Conservation (phyloP, 306 rosid species). For the Pyrus communis region DNA sequence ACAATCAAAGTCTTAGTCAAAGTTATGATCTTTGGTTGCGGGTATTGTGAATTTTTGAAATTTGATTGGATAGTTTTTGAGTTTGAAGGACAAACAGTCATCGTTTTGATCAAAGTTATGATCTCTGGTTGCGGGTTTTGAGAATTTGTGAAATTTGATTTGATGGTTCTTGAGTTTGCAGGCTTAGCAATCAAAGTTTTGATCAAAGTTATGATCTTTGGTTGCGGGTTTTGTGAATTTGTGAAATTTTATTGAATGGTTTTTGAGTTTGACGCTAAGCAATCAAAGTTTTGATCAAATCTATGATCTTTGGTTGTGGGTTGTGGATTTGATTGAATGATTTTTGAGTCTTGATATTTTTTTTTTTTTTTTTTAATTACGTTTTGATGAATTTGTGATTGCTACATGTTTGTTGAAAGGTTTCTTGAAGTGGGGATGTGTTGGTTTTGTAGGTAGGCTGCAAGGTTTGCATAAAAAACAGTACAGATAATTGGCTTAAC, state of each 20-base stretch:
- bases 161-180: background rate
- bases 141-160: background rate
- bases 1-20: background rate
- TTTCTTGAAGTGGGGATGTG: background rate
- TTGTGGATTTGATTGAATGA: background rate
- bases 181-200: background rate
- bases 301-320: no score
- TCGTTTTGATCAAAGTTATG: no score
- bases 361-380: no score
- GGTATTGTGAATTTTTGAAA: background rate
- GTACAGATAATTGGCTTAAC: slow-evolving; percentile 60
- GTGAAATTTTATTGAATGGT: background rate
- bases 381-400: background rate
- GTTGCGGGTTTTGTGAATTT: slow-evolving; percentile 3
- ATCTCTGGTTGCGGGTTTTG: background rate
- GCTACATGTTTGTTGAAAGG: background rate
- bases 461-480: slow-evolving; percentile 28
- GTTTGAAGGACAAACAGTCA: background rate
- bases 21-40: background rate
- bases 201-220: background rate
- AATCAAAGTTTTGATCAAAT: background rate
- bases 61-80: background rate
- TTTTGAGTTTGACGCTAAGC: background rate
- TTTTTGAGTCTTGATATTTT: background rate
- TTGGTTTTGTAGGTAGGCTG: slow-evolving; percentile 45